Evolutionary conservation across 345 rosid genomes (phyloP).

Genomic region (Barbarea vulgaris): DNA sequence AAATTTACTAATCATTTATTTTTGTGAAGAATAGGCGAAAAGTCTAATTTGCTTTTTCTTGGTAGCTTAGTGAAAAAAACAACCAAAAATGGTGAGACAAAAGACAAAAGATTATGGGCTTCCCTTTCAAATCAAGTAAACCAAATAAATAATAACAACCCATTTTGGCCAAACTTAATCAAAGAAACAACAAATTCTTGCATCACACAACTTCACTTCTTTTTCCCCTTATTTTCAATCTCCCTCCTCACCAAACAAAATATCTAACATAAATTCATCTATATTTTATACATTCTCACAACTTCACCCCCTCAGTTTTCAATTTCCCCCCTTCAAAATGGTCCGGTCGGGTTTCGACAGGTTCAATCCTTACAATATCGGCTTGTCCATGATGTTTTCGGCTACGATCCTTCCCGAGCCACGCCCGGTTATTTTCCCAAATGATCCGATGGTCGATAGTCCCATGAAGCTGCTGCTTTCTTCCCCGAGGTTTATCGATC

Average conservation of each 20-base stretch:
- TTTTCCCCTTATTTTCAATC: slow-evolving; percentile 36
- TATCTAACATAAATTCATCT: slow-evolving; percentile 35
- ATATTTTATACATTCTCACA: slow-evolving; percentile 41
- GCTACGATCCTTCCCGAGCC: slow-evolving; percentile 75
- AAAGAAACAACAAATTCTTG: slow-evolving; percentile 36
- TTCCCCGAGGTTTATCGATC: slow-evolving; percentile 70
- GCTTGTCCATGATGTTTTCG: slow-evolving; percentile 64
- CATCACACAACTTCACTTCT: slow-evolving; percentile 25
- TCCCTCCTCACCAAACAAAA: slow-evolving; percentile 25
- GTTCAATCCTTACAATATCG: slow-evolving; percentile 29
- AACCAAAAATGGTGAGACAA: background rate
- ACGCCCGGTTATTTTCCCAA: slow-evolving; percentile 68
- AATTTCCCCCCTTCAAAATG: background rate
- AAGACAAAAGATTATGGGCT: slow-evolving; percentile 11
- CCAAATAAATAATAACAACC: slow-evolving; percentile 35
- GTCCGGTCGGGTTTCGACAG: background rate
- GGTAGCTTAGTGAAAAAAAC: background rate
- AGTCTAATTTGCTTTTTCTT: background rate
- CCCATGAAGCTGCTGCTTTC: slow-evolving; percentile 98
- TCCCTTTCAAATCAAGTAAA: slow-evolving; percentile 21
- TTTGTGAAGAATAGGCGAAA: background rate
- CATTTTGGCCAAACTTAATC: slow-evolving; percentile 35
- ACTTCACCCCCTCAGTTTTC: slow-evolving; percentile 5
- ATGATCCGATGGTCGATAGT: slow-evolving; percentile 63
- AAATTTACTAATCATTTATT: no score